Conservation (phyloP, 805 yeast genomes). For the Sungouiella thailandica region DNA sequence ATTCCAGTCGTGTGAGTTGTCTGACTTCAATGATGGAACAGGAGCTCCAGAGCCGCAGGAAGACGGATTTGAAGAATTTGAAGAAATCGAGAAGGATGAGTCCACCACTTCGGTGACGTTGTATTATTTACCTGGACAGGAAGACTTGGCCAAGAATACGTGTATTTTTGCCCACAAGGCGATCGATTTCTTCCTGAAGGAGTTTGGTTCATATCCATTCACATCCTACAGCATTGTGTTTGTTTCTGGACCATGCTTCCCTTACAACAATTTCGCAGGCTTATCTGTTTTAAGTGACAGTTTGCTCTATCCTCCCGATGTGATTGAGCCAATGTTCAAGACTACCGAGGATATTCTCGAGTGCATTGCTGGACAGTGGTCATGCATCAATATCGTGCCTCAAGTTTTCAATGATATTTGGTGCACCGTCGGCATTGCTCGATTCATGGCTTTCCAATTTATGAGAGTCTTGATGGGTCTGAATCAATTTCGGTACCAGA, state of each 20-base stretch:
- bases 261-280: conserved; percentile 62
- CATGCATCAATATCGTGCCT: conserved; percentile 88
- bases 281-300: conserved; percentile 56
- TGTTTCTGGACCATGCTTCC: conserved; percentile 33
- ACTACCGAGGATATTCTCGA: conserved; percentile 65
- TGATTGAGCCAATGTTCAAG: conserved; percentile 73
- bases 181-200: conserved; percentile 76
- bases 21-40: conserved; percentile 30
- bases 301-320: conserved; percentile 63
- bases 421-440: conserved; percentile 83
- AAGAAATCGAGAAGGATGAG: conserved; percentile 26
- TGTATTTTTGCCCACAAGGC: conserved; percentile 75
- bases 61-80: conserved; percentile 26
- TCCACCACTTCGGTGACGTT: conserved; percentile 42
- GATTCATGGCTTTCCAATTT: conserved; percentile 75
- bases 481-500: conserved; percentile 72
- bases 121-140: conserved; percentile 59
- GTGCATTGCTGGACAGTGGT: conserved; percentile 84
- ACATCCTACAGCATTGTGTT: conserved; percentile 75
- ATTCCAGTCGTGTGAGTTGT: conserved; percentile 58
- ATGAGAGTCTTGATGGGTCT: conserved; percentile 69
- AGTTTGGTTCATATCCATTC: conserved; percentile 91
- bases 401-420: conserved; percentile 74
- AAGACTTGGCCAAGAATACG: conserved; percentile 57
- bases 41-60: conserved; percentile 28